phyloP scores from a whole-genome alignment of 2,329 filamentous ascomycete genomes.

The Fusarium sp. region DNA sequence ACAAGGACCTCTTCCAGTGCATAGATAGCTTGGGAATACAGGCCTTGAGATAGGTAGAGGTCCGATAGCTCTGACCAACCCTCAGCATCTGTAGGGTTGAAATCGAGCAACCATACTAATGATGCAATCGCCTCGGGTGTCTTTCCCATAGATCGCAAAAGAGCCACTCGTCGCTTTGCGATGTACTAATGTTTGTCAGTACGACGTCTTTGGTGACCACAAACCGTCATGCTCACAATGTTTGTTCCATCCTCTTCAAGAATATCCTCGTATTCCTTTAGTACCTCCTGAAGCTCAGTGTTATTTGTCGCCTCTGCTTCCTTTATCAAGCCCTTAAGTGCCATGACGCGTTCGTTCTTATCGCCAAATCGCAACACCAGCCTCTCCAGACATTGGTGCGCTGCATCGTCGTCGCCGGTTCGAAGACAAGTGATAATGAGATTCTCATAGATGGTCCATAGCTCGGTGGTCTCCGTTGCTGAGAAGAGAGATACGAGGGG shows the following conservation, averaged over 20 bases:
- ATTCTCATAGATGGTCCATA: slow-evolving; percentile 91
- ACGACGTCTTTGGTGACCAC: neutral
- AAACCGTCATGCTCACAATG: slow-evolving; percentile 69
- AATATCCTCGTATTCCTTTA: slow-evolving; percentile 84
- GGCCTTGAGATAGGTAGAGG: slow-evolving; percentile 83
- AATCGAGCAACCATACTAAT: slow-evolving; percentile 82
- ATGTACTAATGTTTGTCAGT: slow-evolving; percentile 74
- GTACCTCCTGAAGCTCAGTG: slow-evolving; percentile 75
- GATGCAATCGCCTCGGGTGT: slow-evolving; percentile 80
- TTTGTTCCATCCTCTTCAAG: slow-evolving; percentile 83
- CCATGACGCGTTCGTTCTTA: slow-evolving; percentile 88
- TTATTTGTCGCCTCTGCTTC: slow-evolving; percentile 83
- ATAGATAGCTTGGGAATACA: slow-evolving; percentile 88
- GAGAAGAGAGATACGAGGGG: slow-evolving; percentile 68
- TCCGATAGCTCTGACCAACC: slow-evolving; percentile 94
- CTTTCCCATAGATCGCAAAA: slow-evolving; percentile 81
- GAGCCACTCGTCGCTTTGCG: slow-evolving; percentile 84
- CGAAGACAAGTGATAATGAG: slow-evolving; percentile 87
- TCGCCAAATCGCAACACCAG: slow-evolving; percentile 86
- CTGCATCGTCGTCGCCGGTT: slow-evolving; percentile 85
- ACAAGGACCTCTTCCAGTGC: slow-evolving; percentile 92
- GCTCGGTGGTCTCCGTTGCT: slow-evolving; percentile 79
- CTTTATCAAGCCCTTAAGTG: slow-evolving; percentile 84
- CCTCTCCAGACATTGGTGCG: slow-evolving; percentile 80
- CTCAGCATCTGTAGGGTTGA: slow-evolving; percentile 90